A percentile compares a stretch with the other conserved stretches of the same genome.
Evolutionary conservation across 2,329 filamentous ascomycete genomes (phyloP).

Genomic region (Fusarium verrucosum): DNA sequence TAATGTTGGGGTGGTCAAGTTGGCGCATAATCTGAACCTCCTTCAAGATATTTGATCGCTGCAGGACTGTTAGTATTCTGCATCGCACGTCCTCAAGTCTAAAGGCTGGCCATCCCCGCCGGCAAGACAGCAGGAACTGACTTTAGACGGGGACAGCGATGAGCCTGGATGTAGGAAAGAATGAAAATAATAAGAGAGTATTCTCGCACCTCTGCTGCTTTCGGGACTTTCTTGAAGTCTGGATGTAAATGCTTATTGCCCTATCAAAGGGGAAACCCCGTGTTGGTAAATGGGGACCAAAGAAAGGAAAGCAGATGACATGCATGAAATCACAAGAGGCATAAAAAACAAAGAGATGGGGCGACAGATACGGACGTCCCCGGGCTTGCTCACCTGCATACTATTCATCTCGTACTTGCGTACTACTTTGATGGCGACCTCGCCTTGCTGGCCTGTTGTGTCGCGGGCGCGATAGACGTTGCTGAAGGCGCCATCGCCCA

Average conservation of each 20-base stretch:
- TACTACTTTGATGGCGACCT: constrained; percentile 98
- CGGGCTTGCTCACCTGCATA: constrained; percentile 82
- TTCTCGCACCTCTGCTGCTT: constrained; percentile 94
- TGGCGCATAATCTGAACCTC: constrained; percentile 99
- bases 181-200: constrained; percentile 49
- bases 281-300: constrained; percentile 62
- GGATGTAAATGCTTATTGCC: constrained; percentile 93
- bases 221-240: constrained; percentile 93
- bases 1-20: constrained; percentile 94
- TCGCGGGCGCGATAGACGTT: constrained; percentile 95
- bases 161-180: constrained; percentile 6
- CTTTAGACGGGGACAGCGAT: constrained; percentile 38
- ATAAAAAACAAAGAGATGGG: constrained; percentile 38
- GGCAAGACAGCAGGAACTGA: constrained; percentile 33
- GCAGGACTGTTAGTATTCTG: constrained; percentile 45
- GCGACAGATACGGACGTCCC: constrained; percentile 38
- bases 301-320: constrained; percentile 23
- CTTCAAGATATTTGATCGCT: constrained; percentile 98
- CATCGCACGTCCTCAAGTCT: constrained; percentile 23
- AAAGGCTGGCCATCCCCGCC: constrained; percentile 33
- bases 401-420: constrained; percentile 99
- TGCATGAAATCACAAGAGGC: constrained; percentile 2
- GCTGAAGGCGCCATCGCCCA: constrained; percentile 99
- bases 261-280: constrained; percentile 64
- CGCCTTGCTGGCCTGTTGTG: constrained; percentile 71